A percentile compares a stretch with the other conserved stretches of the same genome.
Evolutionary conservation across 2,329 filamentous ascomycete genomes (phyloP).

Genomic region (Sarocladium oryzae): DNA sequence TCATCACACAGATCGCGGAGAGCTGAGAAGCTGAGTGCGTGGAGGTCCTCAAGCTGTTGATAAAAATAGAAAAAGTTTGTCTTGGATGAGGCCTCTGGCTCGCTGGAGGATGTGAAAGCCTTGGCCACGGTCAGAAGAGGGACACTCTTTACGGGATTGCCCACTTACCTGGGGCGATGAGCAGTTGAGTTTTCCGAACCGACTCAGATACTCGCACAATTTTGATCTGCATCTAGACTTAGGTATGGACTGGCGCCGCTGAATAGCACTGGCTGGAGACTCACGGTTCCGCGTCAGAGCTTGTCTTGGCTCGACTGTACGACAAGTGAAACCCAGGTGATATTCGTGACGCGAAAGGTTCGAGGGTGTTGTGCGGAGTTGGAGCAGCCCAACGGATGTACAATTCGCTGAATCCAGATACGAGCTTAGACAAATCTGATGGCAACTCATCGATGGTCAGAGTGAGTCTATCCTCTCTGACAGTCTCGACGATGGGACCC

Average conservation of each 20-base stretch:
- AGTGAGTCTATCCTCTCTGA: slow-evolving; percentile 74
- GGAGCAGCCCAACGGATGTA: slow-evolving; percentile 74
- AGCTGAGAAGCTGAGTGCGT: slow-evolving; percentile 46
- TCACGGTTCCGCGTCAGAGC: not conserved
- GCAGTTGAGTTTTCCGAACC: slow-evolving; percentile 56
- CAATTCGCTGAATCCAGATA: slow-evolving; percentile 61
- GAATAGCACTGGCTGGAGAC: too few species aligned
- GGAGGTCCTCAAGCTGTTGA: slow-evolving; percentile 52
- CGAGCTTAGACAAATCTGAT: slow-evolving; percentile 51
- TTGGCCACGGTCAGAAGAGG: not conserved
- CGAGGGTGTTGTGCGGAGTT: slow-evolving; percentile 47
- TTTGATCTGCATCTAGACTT: slow-evolving; percentile 27
- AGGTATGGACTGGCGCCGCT: too few species aligned
- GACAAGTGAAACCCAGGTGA: slow-evolving; percentile 78
- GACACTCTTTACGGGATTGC: not conserved
- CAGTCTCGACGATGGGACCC: slow-evolving; percentile 51
- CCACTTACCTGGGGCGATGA: slow-evolving; percentile 11
- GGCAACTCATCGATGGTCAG: slow-evolving; percentile 69
- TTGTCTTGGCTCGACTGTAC: slow-evolving; percentile 3
- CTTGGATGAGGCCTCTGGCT: slow-evolving; percentile 30
- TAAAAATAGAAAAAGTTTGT: slow-evolving; percentile 64
- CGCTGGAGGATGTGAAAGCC: slow-evolving; percentile 44
- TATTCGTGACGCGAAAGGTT: slow-evolving; percentile 68
- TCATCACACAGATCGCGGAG: slow-evolving; percentile 44
- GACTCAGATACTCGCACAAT: slow-evolving; percentile 53